Evolutionary conservation across 2,329 filamentous ascomycete species (phyloP), one percentile per base, ranked within the genome.

Genomic region (Lojkania enalia): DNA sequence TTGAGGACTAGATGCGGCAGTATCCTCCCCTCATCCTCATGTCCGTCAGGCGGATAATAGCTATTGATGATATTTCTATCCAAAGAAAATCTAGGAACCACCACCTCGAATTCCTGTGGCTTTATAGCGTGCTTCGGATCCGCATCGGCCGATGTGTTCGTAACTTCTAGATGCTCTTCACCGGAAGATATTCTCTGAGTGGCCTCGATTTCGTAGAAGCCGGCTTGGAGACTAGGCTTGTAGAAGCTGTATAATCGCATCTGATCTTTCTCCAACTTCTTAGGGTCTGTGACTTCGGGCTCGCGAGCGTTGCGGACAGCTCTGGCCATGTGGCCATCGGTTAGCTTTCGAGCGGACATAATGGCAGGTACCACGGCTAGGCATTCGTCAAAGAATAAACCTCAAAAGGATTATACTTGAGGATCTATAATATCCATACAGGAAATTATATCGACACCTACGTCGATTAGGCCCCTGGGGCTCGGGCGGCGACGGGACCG

Each of bases 1-100:
- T 51, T 72, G 15, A 78, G 59, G 3, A 77, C 71, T 0, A 78
- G 50, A 49, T 78, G 74, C 1, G 75, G 76, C 2, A 77, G 50
- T 1, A 71, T 64, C 0, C 54, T 23, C 3, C 40, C 42, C 1
- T 60, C 45, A n/a, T 69, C 75, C 0, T 46, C 33, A 39, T 74
- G 61, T 0, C 73, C 74, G 1, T 55, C 32, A 0, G 72, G 69
- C 0, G 75, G 75, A 35, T 42, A 42, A 4, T 4, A 11, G 16
- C 9, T 16, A 20, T 42, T 3, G 27, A 42, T 29, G 7, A 6
- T 12, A 11, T 42, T 35, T 6, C 4, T 6, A 11, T 29, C 20
- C 6, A 42, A 20, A 13, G n/a, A 18, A 25, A 35, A 42, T 25
- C 16, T 13, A 7, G 39, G 30, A 14, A 18, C 30, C 5, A 35